Evolutionary conservation across 768 basidiomycete genomes (phyloP).

Genomic region (Boletus tomentosulus): DNA sequence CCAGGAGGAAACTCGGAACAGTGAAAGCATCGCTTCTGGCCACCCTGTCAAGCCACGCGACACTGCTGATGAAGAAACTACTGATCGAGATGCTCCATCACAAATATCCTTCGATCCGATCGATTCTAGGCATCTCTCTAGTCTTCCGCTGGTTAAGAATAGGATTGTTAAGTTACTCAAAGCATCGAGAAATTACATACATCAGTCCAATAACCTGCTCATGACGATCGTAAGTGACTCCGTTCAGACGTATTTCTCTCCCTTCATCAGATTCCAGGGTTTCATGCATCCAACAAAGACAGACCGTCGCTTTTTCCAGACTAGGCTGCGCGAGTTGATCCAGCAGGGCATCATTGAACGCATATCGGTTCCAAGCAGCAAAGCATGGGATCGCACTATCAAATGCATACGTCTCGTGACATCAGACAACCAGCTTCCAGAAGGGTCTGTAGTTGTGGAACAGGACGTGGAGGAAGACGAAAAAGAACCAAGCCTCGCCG

Average conservation of each 20-base stretch:
- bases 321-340: conserved; percentile 67
- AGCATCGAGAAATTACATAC: conserved; percentile 63
- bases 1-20: conserved; percentile 51
- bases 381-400: conserved; percentile 42
- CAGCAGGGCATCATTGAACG: conserved; percentile 72
- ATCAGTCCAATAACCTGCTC: conserved; percentile 74
- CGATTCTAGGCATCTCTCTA: conserved; percentile 73
- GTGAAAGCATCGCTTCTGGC: conserved; percentile 14
- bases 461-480: conserved; percentile 42
- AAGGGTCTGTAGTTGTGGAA: conserved; percentile 33
- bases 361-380: conserved; percentile 61
- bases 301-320: conserved; percentile 80
- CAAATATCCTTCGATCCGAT: conserved; percentile 64
- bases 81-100: conserved; percentile 14
- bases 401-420: conserved; percentile 66
- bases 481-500: conserved; percentile 26
- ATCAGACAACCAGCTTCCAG: conserved; percentile 34
- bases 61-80: conserved; percentile 23
- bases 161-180: conserved; percentile 72
- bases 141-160: conserved; percentile 63
- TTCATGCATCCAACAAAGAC: conserved; percentile 70
- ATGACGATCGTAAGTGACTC: conserved; percentile 58
- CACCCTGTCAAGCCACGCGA: conserved; percentile 10
- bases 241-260: not conserved
- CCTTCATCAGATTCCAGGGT: conserved; percentile 46